Base-by-base conservation (phyloP, 2,329 filamentous ascomycete genomes). In the Talaromyces sp. region DNA sequence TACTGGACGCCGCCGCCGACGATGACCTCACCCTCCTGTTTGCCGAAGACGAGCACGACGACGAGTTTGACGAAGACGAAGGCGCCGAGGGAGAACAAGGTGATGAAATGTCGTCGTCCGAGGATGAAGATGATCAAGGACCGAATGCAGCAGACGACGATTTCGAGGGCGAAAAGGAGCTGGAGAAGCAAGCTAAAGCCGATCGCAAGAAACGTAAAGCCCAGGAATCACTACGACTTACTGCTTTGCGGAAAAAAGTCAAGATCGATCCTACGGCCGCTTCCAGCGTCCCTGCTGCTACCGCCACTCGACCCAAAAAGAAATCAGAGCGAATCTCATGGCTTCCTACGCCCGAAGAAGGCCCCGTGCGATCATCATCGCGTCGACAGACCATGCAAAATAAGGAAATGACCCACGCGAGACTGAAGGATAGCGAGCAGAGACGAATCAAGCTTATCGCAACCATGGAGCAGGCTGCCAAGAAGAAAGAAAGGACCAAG, bases 161-260 rank as follows among this genome's bases (percentile, higher is more conserved):
- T 49, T 74, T 95, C 4, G 90, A 91, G 60, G 95, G 95, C 35
- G 95, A 99, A 77, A 89, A 88, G 68, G 91, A 96, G 75, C 75
- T 99, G 58, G 87, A 95, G 75, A 88, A 85, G 64, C 85, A 89
- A 67, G 91, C 89, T 61, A 87, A 86, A 66, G 86, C 84, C 62
- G 88, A 89, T 67, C 84, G 81, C 61, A 90, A 91, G 73, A 96
- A 96, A 76, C 86, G 91, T 66, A 96, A 93, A 70, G 86, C 88
- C 1, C 86, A 90, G 68, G 87, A 92, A 62, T 87, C 86, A 29
- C 87, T 92, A 62, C 84, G 84, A 35, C 69, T 81, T 19, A 74
- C 79, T 43, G 78, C 77, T 10, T 69, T 78, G 58, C 76, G 88
- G 64, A 93, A 93, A 74, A 91, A 87, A 72, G 88, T 91, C 68